Percentiles rank a stretch among this genome's conserved stretches.
These are phyloP conservation scores for Agaricus subrufescens DNA, from an alignment of 768 basidiomycete species.

Conservation along the genomic window DNA sequence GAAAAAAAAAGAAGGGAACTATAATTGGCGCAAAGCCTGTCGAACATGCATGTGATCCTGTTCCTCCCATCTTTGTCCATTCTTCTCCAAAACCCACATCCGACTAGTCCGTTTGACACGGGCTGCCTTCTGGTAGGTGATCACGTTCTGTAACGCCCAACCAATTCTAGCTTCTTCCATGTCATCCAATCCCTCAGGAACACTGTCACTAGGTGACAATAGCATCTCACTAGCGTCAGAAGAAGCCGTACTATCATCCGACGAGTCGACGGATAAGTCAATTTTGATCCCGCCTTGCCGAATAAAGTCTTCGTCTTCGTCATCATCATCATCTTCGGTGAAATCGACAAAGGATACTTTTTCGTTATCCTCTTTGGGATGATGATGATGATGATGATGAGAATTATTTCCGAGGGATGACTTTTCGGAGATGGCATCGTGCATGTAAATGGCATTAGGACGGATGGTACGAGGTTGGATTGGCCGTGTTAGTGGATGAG, in stretches of 20 bases:
- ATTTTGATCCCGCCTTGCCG: neutral
- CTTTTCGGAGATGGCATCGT: neutral
- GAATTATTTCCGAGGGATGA: neutral
- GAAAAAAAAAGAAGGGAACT: neutral
- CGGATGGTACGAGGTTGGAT: neutral
- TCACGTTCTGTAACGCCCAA: constrained; percentile 5
- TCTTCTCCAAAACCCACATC: constrained; percentile 10
- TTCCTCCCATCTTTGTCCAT: constrained; percentile 9
- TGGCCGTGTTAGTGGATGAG: neutral
- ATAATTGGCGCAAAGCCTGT: constrained; percentile 8
- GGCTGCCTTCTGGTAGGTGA: constrained; percentile 3
- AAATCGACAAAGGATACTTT: neutral
- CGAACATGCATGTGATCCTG: constrained; percentile 4
- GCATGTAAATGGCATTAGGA: constrained; percentile 1
- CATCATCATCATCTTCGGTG: neutral
- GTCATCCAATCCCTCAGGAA: constrained; percentile 4
- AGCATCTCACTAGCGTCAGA: neutral
- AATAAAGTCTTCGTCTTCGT: neutral
- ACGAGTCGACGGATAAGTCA: neutral
- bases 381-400: too few species aligned
- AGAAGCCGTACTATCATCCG: neutral
- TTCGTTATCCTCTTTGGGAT: neutral
- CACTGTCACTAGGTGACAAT: neutral
- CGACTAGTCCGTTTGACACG: constrained; percentile 6
- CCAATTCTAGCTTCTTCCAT: constrained; percentile 7